Evolutionary conservation across 2,329 filamentous ascomycete species (phyloP).

Genomic region (Phaeomoniella chlamydospora): DNA sequence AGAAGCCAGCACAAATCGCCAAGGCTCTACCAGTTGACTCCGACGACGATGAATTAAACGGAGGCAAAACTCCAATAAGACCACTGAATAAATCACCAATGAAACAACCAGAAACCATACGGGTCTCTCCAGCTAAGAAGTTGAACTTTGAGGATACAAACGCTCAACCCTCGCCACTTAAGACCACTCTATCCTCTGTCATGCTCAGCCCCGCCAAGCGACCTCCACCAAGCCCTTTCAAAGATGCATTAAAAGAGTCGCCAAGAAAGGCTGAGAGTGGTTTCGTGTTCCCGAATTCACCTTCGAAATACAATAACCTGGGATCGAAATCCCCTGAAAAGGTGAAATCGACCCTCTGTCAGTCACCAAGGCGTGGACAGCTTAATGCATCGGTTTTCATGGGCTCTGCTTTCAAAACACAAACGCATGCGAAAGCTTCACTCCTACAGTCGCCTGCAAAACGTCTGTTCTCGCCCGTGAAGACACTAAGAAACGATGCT

Average conservation of each 20-base stretch:
- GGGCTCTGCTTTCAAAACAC: conserved; percentile 17
- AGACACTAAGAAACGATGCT: conserved; percentile 11
- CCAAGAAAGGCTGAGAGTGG: conserved; percentile 18
- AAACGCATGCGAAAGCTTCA: conserved; percentile 21
- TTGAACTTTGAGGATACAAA: conserved; percentile 18
- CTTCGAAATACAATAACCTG: conserved; percentile 11
- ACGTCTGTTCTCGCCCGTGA: conserved; percentile 24
- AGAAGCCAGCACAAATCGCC: conserved; percentile 31
- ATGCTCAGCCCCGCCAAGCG: conserved; percentile 29
- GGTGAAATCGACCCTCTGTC: conserved; percentile 23
- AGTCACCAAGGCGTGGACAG: conserved; percentile 26
- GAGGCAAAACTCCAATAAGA: conserved; percentile 18
- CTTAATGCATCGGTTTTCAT: conserved; percentile 19
- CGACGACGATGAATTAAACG: conserved; percentile 28
- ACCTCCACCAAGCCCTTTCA: conserved; percentile 27
- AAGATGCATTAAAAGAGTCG: conserved; percentile 24
- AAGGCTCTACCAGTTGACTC: conserved; percentile 19
- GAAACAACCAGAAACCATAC: conserved; percentile 13
- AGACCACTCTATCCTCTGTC: conserved; percentile 9
- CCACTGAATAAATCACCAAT: conserved; percentile 18
- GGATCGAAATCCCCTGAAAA: conserved; percentile 11
- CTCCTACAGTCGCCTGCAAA: conserved; percentile 29
- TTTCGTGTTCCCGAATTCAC: conserved; percentile 7
- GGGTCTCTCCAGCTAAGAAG: conserved; percentile 21
- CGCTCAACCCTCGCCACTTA: conserved; percentile 3